Conservation (phyloP, 768 basidiomycete genomes). For the Suillus clintonianus region DNA sequence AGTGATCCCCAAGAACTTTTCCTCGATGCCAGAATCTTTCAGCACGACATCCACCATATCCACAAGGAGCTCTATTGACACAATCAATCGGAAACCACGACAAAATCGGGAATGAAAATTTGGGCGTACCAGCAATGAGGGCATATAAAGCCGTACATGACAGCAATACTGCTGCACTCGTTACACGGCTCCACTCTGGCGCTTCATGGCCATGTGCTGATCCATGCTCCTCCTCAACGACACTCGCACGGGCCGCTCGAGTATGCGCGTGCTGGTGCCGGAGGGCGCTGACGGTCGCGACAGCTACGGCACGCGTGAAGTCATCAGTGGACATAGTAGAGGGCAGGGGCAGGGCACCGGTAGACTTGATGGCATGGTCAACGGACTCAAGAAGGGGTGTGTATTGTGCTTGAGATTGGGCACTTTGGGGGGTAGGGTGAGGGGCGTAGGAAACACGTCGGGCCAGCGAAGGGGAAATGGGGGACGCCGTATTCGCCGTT, state of each 20-base stretch:
- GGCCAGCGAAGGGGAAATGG: slow-evolving; percentile 44
- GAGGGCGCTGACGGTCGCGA: slow-evolving; percentile 89
- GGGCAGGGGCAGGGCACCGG: slow-evolving; percentile 52
- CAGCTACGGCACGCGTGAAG: slow-evolving; percentile 91
- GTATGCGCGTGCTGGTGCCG: slow-evolving; percentile 71
- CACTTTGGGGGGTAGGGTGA: slow-evolving; percentile 32
- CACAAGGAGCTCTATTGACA: slow-evolving; percentile 76
- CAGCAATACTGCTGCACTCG: slow-evolving; percentile 87
- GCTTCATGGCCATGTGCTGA: slow-evolving; percentile 86
- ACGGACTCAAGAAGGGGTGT: slow-evolving; percentile 78
- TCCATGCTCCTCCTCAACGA: slow-evolving; percentile 44
- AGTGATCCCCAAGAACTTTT: slow-evolving; percentile 96
- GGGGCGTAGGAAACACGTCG: slow-evolving; percentile 61
- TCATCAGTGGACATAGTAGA: slow-evolving; percentile 79
- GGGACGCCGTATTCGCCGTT: slow-evolving; percentile 39
- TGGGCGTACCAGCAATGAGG: slow-evolving; percentile 81
- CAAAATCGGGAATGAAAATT: slow-evolving; percentile 8
- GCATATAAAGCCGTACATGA: slow-evolving; percentile 93
- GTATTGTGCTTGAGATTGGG: slow-evolving; percentile 26
- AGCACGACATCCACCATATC: slow-evolving; percentile 95
- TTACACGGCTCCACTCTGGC: slow-evolving; percentile 91
- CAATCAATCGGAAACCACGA: background rate
- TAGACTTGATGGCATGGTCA: slow-evolving; percentile 70
- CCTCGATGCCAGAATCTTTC: slow-evolving; percentile 88
- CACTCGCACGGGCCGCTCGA: slow-evolving; percentile 48